Evolutionary conservation across 139 green algal genomes (phyloP).

Genomic region (Chlorella sp.): DNA sequence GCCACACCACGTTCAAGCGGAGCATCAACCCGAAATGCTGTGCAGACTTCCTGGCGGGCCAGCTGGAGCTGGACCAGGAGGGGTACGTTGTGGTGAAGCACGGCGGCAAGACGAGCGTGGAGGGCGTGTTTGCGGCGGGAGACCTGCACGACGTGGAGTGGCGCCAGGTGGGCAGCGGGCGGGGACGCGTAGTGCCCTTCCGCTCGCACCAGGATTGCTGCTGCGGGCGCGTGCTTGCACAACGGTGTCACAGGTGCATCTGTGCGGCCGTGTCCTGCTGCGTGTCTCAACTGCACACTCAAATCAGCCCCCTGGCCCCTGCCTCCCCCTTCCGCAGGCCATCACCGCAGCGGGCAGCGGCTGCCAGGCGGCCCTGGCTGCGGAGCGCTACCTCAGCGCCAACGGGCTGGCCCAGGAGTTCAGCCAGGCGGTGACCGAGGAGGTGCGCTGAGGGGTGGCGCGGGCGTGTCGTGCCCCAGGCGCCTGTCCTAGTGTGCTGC

Average conservation of each 20-base stretch:
- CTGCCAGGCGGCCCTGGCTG: slow-evolving; percentile 93
- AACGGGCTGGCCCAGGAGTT: slow-evolving; percentile 1
- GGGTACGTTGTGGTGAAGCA: slow-evolving; percentile 84
- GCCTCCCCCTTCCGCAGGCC: slow-evolving; percentile 68
- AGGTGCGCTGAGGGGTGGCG: background rate
- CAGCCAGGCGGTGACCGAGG: slow-evolving; percentile 9
- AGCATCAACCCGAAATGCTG: too few relatives aligned
- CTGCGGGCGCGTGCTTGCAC: too few relatives aligned
- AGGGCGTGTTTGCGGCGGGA: slow-evolving; percentile 92
- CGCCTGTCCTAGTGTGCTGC: too few relatives aligned
- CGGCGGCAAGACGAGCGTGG: slow-evolving; percentile 67
- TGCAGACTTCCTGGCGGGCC: slow-evolving; percentile 48
- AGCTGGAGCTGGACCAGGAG: slow-evolving; percentile 87
- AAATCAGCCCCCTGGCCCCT: too few relatives aligned
- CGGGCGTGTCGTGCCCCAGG: too few relatives aligned
- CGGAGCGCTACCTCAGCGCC: slow-evolving; percentile 90
- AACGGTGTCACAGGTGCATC: too few relatives aligned
- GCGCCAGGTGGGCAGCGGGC: slow-evolving; percentile 29
- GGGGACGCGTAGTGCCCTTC: too few relatives aligned
- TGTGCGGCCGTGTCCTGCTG: too few relatives aligned
- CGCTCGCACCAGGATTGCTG: too few relatives aligned
- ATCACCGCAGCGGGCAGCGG: slow-evolving; percentile 96
- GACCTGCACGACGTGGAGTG: slow-evolving; percentile 95
- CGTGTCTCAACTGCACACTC: too few relatives aligned
- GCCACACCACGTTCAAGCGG: too few relatives aligned